These are phyloP conservation scores for Casaregolazyma lundiana DNA, from an alignment of 1,139 yeast species.

Conservation along the genomic window DNA sequence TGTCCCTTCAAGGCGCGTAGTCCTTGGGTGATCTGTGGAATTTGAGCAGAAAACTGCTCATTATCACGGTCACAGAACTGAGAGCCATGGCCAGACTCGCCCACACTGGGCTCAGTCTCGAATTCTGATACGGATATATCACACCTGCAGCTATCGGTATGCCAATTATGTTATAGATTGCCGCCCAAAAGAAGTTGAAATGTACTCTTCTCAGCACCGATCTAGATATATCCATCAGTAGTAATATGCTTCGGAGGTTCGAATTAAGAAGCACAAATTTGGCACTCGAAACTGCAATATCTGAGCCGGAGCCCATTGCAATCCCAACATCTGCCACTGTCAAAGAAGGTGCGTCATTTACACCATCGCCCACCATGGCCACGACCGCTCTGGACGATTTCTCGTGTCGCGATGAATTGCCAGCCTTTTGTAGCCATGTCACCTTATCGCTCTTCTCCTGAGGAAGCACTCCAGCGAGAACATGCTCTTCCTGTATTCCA, in stretches of 20 bases:
- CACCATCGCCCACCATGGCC: slow-evolving; percentile 89
- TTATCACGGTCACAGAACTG: slow-evolving; percentile 82
- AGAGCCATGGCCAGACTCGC: slow-evolving; percentile 88
- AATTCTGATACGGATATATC: slow-evolving; percentile 66
- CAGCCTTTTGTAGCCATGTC: slow-evolving; percentile 46
- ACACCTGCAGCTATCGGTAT: slow-evolving; percentile 93
- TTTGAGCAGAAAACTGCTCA: slow-evolving; percentile 61
- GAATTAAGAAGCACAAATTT: slow-evolving; percentile 65
- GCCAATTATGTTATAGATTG: slow-evolving; percentile 77
- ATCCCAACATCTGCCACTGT: slow-evolving; percentile 85
- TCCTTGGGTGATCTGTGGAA: slow-evolving; percentile 20
- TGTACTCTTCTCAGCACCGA: slow-evolving; percentile 69
- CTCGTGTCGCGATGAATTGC: slow-evolving; percentile 17
- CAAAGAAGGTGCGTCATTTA: slow-evolving; percentile 91
- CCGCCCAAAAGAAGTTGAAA: slow-evolving; percentile 81
- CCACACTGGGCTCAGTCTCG: slow-evolving; percentile 76
- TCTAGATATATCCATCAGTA: slow-evolving; percentile 65
- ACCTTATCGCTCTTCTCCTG: slow-evolving; percentile 63
- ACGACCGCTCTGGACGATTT: slow-evolving; percentile 34
- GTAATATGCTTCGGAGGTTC: slow-evolving; percentile 40
- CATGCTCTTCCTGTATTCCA: slow-evolving; percentile 49
- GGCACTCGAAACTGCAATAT: slow-evolving; percentile 89
- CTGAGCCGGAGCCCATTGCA: slow-evolving; percentile 90
- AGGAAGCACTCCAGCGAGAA: slow-evolving; percentile 72
- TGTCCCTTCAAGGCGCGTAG: not conserved